Conservation (phyloP, 768 basidiomycete species). For the Macrolepiota albuminosa region DNA sequence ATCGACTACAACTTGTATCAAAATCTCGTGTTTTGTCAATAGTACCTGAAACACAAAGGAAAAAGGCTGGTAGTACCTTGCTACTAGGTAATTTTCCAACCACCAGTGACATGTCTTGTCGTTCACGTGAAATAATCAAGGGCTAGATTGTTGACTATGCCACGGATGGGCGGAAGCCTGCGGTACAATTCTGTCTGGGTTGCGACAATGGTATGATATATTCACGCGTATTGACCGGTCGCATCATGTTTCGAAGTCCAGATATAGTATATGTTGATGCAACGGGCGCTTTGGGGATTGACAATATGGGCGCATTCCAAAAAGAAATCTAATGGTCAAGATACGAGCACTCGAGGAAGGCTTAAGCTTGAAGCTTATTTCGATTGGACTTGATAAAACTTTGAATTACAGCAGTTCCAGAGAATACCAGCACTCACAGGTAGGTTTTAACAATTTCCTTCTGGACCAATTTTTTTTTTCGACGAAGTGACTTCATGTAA, state of each 20-base stretch:
- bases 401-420: no score
- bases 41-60: neutral
- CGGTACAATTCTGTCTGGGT: neutral
- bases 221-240: no score
- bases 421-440: no score
- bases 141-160: neutral
- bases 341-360: neutral
- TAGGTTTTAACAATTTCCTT: neutral
- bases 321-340: neutral
- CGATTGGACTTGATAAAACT: no score
- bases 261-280: neutral
- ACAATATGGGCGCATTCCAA: neutral
- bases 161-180: neutral
- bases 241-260: neutral
- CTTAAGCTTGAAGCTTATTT: neutral
- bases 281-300: neutral
- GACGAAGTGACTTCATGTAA: neutral
- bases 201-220: neutral
- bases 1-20: neutral
- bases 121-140: neutral
- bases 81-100: neutral
- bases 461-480: neutral
- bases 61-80: neutral
- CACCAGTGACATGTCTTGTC: neutral
- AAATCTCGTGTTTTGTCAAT: neutral